phyloP scores from a whole-genome alignment of 345 rosid species.

The Mallotus nudiflorus region DNA sequence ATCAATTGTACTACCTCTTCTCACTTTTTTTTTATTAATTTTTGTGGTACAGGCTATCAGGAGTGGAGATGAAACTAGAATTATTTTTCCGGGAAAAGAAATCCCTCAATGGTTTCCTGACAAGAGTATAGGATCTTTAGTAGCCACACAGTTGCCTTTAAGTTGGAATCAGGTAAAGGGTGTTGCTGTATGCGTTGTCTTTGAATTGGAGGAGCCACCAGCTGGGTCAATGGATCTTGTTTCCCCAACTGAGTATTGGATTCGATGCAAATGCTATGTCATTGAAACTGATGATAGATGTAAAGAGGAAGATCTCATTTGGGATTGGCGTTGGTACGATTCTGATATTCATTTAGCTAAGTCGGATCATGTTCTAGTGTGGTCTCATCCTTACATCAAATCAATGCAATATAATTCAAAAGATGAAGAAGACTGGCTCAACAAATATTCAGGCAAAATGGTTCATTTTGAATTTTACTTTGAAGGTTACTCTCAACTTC shows the following conservation, averaged over 20 bases:
- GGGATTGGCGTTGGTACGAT: neutral
- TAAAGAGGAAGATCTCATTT: too few species aligned
- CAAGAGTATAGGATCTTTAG: neutral
- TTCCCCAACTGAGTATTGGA: neutral
- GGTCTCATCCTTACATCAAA: neutral
- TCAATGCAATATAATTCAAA: too few species aligned
- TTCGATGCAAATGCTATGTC: neutral
- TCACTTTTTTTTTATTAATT: too few species aligned
- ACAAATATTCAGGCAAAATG: neutral
- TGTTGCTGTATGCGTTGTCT: neutral
- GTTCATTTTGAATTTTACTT: neutral
- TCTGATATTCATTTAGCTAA: neutral
- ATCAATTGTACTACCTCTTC: too few species aligned
- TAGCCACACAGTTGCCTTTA: too few species aligned
- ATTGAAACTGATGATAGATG: too few species aligned
- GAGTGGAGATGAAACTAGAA: neutral
- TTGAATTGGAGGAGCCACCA: neutral
- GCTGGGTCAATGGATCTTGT: neutral
- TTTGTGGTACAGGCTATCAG: too few species aligned
- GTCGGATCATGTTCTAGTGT: slow-evolving; percentile 1
- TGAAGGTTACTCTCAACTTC: neutral
- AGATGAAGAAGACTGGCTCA: neutral
- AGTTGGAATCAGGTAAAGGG: neutral
- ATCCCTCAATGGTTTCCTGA: neutral
- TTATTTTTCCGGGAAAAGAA: neutral